A percentile compares a stretch with the other conserved stretches of the same genome.
phyloP scores from a whole-genome alignment of 768 basidiomycete species.

The Cystofilobasidium capitatum region DNA sequence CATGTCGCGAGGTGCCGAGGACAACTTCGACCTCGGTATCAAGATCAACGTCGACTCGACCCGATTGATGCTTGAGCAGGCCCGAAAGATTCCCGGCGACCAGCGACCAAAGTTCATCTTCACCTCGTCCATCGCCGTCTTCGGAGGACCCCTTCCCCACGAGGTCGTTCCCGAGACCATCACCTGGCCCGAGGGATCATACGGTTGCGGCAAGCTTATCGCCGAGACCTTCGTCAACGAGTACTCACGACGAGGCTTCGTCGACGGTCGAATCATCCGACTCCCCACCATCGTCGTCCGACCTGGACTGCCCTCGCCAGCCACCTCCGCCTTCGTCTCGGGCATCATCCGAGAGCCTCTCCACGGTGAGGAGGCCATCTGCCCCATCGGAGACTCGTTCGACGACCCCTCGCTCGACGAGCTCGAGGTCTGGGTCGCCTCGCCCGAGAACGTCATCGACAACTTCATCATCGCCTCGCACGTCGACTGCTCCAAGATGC shows the following conservation, averaged over 20 bases:
- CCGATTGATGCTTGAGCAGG: slow-evolving; percentile 40
- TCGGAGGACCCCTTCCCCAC: slow-evolving; percentile 45
- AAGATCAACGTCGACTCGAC: slow-evolving; percentile 49
- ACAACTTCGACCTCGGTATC: slow-evolving; percentile 50
- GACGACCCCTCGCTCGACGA: slow-evolving; percentile 42
- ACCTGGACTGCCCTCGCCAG: slow-evolving; percentile 38
- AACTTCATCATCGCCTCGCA: slow-evolving; percentile 50
- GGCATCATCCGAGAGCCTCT: slow-evolving; percentile 40
- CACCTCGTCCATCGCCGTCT: slow-evolving; percentile 53
- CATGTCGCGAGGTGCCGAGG: slow-evolving; percentile 56
- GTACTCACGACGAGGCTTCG: slow-evolving; percentile 37
- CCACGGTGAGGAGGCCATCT: slow-evolving; percentile 33
- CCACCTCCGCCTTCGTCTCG: slow-evolving; percentile 41
- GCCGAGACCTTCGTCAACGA: slow-evolving; percentile 39
- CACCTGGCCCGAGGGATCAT: slow-evolving; percentile 37
- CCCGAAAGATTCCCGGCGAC: slow-evolving; percentile 30
- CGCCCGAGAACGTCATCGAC: slow-evolving; percentile 47
- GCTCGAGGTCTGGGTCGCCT: slow-evolving; percentile 49
- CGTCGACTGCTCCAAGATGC: slow-evolving; percentile 44
- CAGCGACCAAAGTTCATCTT: slow-evolving; percentile 49
- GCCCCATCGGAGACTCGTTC: slow-evolving; percentile 35
- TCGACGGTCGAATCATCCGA: slow-evolving; percentile 37
- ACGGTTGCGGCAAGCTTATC: slow-evolving; percentile 38
- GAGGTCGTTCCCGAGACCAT: slow-evolving; percentile 29
- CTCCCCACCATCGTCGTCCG: slow-evolving; percentile 39